Percentiles rank a stretch among this genome's conserved stretches.
These are phyloP conservation scores for Picea glauca DNA, from an alignment of 75 land plant species.

Conservation along the genomic window DNA sequence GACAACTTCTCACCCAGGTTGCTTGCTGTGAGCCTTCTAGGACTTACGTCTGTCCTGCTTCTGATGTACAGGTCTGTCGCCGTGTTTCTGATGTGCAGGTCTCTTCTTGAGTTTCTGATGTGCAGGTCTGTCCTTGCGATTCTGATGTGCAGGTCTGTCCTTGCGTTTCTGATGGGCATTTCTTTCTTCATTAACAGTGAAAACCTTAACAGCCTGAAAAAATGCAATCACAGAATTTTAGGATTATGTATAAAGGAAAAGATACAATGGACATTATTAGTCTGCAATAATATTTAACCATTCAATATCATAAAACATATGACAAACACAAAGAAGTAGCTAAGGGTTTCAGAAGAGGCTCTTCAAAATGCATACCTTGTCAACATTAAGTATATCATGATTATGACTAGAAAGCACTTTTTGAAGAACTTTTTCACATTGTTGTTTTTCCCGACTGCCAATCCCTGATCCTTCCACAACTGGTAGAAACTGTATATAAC, in stretches of 20 bases:
- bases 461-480: conserved; percentile 87
- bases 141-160: too few relatives aligned
- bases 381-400: conserved; percentile 74
- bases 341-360: background rate
- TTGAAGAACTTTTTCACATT: conserved; percentile 65
- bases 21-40: too few relatives aligned
- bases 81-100: too few relatives aligned
- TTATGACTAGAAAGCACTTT: conserved; percentile 69
- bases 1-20: too few relatives aligned
- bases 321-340: background rate
- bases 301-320: background rate
- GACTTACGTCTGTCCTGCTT: too few relatives aligned
- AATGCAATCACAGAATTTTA: background rate
- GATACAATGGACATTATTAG: conserved; percentile 4
- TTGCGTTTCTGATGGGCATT: conserved; percentile 7
- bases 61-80: too few relatives aligned
- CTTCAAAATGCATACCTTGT: conserved; percentile 51
- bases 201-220: conserved; percentile 36
- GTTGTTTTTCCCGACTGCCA: conserved; percentile 64
- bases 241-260: background rate
- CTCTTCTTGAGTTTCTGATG: too few relatives aligned
- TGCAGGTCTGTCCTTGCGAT: too few relatives aligned
- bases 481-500: conserved; percentile 76
- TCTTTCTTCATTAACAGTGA: conserved; percentile 39
- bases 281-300: background rate